phyloP scores from a whole-genome alignment of 805 yeast species.

The Komagataella pseudopastoris region DNA sequence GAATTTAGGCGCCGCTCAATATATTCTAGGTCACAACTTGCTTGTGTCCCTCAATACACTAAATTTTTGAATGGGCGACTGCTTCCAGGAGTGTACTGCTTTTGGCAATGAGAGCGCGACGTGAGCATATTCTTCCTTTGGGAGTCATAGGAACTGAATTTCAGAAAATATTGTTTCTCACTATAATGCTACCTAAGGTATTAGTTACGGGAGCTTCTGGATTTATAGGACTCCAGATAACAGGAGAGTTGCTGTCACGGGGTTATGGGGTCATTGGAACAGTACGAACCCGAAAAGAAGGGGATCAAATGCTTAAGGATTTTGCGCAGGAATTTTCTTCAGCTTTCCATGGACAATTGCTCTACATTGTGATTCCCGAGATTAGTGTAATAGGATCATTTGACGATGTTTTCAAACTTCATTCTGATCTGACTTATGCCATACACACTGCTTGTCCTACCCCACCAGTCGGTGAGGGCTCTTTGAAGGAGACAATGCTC shows the following conservation, averaged over 20 bases:
- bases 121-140: no score
- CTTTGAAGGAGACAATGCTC: slow-evolving; percentile 27
- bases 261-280: slow-evolving; percentile 16
- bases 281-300: slow-evolving; percentile 11
- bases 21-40: no score
- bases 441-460: slow-evolving; percentile 27
- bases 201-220: slow-evolving; percentile 22
- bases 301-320: slow-evolving; percentile 1
- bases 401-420: slow-evolving; percentile 25
- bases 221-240: slow-evolving; percentile 17
- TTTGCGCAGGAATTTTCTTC: slow-evolving; percentile 4
- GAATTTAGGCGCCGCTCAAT: no score
- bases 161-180: neutral
- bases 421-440: slow-evolving; percentile 20
- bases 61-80: no score
- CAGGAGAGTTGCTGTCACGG: slow-evolving; percentile 11
- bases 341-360: slow-evolving; percentile 10
- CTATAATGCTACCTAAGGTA: slow-evolving; percentile 7
- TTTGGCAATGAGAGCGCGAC: no score
- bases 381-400: slow-evolving; percentile 26
- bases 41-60: no score
- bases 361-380: slow-evolving; percentile 18
- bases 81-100: no score
- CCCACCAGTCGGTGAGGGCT: slow-evolving; percentile 12
- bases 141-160: neutral